Evolutionary conservation across 331 rosid species (phyloP).

Genomic region (Pyracantha coccinea): DNA sequence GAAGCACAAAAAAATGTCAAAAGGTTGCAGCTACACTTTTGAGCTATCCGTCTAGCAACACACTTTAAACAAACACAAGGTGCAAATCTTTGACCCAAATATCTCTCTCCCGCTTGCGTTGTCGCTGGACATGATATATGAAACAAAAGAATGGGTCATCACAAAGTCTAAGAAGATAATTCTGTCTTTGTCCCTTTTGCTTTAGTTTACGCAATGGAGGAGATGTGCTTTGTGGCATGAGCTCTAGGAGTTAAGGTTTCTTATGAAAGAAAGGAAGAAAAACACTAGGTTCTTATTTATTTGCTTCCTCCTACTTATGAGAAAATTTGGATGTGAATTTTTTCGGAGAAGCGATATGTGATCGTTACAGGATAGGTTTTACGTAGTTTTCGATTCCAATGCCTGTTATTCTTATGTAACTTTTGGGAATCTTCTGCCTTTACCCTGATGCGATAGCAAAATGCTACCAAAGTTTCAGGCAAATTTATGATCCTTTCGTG

Average conservation of each 20-base stretch:
- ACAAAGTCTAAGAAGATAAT: neutral
- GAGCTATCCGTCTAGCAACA: neutral
- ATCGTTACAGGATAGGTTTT: neutral
- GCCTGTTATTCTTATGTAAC: neutral
- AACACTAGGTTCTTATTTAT: neutral
- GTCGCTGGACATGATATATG: too few species aligned
- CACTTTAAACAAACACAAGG: neutral
- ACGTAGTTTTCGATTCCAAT: neutral
- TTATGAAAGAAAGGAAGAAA: neutral
- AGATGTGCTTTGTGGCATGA: neutral
- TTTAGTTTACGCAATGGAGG: neutral
- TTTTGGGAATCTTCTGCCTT: neutral
- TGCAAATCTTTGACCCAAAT: neutral
- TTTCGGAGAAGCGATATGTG: neutral
- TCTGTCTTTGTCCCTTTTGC: neutral
- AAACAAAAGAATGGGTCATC: too few species aligned
- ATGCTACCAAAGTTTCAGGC: neutral
- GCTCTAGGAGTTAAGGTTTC: neutral
- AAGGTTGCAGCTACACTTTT: neutral
- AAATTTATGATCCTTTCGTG: too few species aligned
- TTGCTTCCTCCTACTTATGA: neutral
- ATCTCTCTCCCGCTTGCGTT: too few species aligned
- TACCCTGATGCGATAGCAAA: neutral
- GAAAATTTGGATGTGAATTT: neutral
- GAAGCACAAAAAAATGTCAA: neutral